phyloP scores from a whole-genome alignment of 225 moss, liverwort and hornwort genomes.

The Antitrichia curtipendula region DNA sequence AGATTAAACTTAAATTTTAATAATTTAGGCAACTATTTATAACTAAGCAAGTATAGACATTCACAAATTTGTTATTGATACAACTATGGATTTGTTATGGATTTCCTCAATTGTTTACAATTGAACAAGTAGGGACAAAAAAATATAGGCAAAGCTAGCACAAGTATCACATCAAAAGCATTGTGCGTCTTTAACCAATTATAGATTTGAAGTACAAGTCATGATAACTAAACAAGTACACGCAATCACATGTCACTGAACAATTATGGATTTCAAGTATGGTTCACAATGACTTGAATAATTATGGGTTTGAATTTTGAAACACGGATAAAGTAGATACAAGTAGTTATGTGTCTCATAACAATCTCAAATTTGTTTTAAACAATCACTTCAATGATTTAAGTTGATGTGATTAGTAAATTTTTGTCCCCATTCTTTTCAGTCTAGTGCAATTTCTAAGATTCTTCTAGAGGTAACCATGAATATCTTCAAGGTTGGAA shows the following conservation, averaged over 20 bases:
- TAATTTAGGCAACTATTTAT: background rate
- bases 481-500: background rate
- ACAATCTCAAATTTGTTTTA: too few relatives aligned
- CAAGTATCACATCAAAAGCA: too few relatives aligned
- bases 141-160: background rate
- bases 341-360: too few relatives aligned
- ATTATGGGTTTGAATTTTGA: too few relatives aligned
- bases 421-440: too few relatives aligned
- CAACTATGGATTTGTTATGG: background rate
- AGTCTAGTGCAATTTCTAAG: background rate
- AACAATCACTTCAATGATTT: too few relatives aligned
- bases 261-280: rapidly evolving
- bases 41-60: rapidly evolving
- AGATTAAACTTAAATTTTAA: background rate
- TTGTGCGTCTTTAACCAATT: background rate
- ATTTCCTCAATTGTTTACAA: background rate
- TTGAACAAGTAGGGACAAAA: background rate
- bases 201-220: background rate
- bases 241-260: background rate
- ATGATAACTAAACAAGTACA: background rate
- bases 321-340: too few relatives aligned
- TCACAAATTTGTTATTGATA: background rate
- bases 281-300: rapidly evolving
- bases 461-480: rapidly evolving
- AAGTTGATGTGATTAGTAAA: too few relatives aligned